These are phyloP conservation scores for Polymyxa betae DNA, from an alignment of 208 protist species.

Conservation along the genomic window DNA sequence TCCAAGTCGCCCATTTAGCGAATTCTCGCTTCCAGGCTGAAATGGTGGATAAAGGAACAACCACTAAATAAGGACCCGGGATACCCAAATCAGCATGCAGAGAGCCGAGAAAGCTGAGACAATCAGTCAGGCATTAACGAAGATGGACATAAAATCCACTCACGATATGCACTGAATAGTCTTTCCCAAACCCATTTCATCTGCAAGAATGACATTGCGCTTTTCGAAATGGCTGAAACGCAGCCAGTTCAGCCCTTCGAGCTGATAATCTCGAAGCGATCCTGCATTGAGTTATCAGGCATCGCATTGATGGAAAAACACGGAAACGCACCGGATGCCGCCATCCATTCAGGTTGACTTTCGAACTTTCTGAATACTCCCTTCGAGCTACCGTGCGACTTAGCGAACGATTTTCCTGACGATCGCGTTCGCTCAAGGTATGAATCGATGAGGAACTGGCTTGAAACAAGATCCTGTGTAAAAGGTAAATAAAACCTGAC, in stretches of 20 bases:
- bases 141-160: neutral
- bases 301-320: no score
- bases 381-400: neutral
- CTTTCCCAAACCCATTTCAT: constrained; percentile 87
- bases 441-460: neutral
- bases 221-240: constrained; percentile 70
- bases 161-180: constrained; percentile 62
- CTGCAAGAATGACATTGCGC: constrained; percentile 80
- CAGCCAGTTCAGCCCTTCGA: constrained; percentile 83
- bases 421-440: neutral
- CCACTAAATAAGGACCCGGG: constrained; percentile 77
- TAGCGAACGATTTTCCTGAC: no score
- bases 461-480: no score
- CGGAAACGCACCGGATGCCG: neutral
- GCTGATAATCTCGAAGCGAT: constrained; percentile 80
- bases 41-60: constrained; percentile 79
- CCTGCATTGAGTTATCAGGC: no score
- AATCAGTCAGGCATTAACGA: neutral
- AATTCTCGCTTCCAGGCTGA: constrained; percentile 78
- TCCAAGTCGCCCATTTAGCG: constrained; percentile 73
- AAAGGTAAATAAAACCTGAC: no score
- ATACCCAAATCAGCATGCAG: constrained; percentile 61
- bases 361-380: neutral
- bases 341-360: constrained; percentile 9
- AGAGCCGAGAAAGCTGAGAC: constrained; percentile 41